phyloP scores from a whole-genome alignment of 225 moss, liverwort and hornwort species.

The Climacium dendroides region DNA sequence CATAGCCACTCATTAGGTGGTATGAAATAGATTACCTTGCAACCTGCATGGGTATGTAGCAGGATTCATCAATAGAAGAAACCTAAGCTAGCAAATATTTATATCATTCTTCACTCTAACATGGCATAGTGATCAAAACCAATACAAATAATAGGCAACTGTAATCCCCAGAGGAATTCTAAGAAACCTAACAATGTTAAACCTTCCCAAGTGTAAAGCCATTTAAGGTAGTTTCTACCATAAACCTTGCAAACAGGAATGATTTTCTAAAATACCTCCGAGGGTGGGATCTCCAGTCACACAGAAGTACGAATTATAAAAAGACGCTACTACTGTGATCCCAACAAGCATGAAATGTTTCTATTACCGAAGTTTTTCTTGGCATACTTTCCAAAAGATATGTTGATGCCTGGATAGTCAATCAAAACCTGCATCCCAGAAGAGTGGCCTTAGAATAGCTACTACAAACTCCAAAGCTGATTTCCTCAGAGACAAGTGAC shows the following conservation, averaged over 20 bases:
- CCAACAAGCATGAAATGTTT: neutral
- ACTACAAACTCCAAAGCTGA: neutral
- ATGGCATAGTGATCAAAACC: neutral
- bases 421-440: constrained; percentile 56
- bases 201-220: neutral
- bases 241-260: neutral
- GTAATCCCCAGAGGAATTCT: neutral
- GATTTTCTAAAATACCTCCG: neutral
- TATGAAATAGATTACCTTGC: constrained; percentile 66
- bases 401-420: constrained; percentile 81
- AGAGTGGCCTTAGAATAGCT: neutral
- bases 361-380: constrained; percentile 54
- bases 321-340: neutral
- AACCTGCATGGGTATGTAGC: constrained; percentile 19
- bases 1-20: constrained; percentile 90
- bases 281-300: neutral
- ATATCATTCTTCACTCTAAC: neutral
- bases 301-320: neutral
- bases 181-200: neutral
- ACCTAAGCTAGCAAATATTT: neutral
- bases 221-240: neutral
- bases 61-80: neutral
- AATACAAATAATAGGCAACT: neutral
- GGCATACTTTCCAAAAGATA: constrained; percentile 62
- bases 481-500: no score